phyloP scores from a whole-genome alignment of 345 rosid species.

The Camelina sativa region DNA sequence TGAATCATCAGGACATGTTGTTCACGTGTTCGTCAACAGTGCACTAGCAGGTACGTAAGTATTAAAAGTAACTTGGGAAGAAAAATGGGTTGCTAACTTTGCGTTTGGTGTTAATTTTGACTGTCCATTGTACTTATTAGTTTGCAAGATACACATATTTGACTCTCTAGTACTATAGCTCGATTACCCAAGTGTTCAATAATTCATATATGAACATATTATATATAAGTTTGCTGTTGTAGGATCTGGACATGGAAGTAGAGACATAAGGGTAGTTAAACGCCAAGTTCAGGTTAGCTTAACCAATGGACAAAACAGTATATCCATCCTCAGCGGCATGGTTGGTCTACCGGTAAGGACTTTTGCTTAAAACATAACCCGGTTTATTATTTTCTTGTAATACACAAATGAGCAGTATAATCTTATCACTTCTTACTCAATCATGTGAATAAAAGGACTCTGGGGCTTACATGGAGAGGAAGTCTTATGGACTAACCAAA shows the following conservation, averaged over 20 bases:
- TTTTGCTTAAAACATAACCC: neutral
- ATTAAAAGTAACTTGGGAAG: slow-evolving; percentile 1
- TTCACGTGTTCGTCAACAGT: slow-evolving; percentile 67
- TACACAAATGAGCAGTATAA: neutral
- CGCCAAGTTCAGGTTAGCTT: slow-evolving; percentile 53
- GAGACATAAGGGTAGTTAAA: slow-evolving; percentile 52
- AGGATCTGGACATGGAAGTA: slow-evolving; percentile 83
- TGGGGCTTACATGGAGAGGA: slow-evolving; percentile 74
- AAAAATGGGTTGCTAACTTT: neutral
- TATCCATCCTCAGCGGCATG: slow-evolving; percentile 80
- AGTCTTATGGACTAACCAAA: slow-evolving; percentile 53
- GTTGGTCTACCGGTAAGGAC: slow-evolving; percentile 85
- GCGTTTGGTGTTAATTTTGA: neutral
- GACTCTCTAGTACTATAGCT: neutral
- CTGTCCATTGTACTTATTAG: neutral
- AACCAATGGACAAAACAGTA: slow-evolving; percentile 57
- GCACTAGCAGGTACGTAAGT: slow-evolving; percentile 49
- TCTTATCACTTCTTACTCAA: neutral
- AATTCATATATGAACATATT: slow-evolving; percentile 1
- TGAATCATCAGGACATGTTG: slow-evolving; percentile 71
- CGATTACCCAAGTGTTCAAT: neutral
- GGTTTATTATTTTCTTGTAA: neutral
- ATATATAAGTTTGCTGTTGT: neutral
- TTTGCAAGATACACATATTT: neutral
- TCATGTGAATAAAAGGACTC: slow-evolving; percentile 60